These are phyloP conservation scores for Trametopsis cervina DNA, from an alignment of 768 basidiomycete genomes.

Conservation along the genomic window DNA sequence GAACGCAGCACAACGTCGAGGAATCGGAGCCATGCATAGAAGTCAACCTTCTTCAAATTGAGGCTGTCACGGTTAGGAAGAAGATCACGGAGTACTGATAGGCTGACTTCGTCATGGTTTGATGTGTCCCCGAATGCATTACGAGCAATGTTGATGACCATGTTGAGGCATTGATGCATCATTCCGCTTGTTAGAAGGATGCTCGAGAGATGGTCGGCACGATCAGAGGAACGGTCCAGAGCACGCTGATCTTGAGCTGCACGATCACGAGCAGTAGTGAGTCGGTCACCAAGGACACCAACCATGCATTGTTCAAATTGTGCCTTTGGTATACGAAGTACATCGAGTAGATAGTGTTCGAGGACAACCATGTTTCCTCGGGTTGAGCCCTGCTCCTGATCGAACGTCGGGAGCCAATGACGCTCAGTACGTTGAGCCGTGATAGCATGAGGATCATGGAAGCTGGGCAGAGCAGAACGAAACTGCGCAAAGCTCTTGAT, in stretches of 20 bases:
- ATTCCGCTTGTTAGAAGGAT: not conserved
- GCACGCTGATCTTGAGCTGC: slow-evolving; percentile 4
- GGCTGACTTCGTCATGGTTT: not conserved
- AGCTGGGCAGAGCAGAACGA: not conserved
- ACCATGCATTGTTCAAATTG: not conserved
- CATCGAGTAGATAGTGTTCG: not conserved
- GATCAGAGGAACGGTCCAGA: not conserved
- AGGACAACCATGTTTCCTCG: not conserved
- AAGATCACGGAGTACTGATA: not conserved
- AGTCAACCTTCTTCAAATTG: not conserved
- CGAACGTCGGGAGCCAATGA: not conserved
- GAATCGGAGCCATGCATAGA: slow-evolving; percentile 1
- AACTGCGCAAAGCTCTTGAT: not conserved
- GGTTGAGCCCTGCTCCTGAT: slow-evolving; percentile 1
- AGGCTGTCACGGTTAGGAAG: not conserved
- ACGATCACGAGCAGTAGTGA: slow-evolving; percentile 2
- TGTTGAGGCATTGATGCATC: slow-evolving; percentile 3
- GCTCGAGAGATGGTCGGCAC: not conserved
- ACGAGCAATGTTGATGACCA: not conserved
- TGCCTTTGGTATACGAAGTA: not conserved
- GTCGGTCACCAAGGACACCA: not conserved
- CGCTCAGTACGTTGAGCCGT: not conserved
- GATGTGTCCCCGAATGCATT: not conserved
- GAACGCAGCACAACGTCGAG: not conserved
- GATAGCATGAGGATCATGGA: not conserved